A percentile compares a stretch with the other conserved stretches of the same genome.
Conservation (phyloP, 106 monocot species). For the Alisma plantagoaquatica region DNA sequence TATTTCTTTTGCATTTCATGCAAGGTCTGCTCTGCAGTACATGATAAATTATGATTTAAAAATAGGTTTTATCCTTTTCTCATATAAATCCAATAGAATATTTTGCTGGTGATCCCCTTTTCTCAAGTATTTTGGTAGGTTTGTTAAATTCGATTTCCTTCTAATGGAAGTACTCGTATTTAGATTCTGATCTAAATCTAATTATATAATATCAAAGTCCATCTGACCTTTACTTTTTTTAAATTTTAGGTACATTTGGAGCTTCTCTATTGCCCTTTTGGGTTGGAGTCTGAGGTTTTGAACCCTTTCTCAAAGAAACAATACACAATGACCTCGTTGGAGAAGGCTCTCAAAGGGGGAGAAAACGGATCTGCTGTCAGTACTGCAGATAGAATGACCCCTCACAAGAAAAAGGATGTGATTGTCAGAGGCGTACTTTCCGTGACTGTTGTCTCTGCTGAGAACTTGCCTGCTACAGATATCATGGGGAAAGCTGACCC, state of each 20-base stretch:
- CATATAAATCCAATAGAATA: too few species aligned
- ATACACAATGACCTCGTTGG: conserved; percentile 69
- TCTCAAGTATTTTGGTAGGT: too few species aligned
- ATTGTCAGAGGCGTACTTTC: conserved; percentile 93
- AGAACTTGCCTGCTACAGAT: conserved; percentile 88
- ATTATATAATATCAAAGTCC: too few species aligned
- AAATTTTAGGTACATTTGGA: conserved; percentile 78
- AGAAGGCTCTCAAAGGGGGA: conserved; percentile 61
- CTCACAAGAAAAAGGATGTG: conserved; percentile 60
- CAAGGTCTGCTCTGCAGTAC: too few species aligned
- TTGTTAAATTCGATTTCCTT: too few species aligned
- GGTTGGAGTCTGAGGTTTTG: conserved; percentile 37
- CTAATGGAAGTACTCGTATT: too few species aligned
- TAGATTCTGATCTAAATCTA: too few species aligned
- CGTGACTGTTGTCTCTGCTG: conserved; percentile 85
- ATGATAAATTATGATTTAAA: too few species aligned
- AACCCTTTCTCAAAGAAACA: conserved; percentile 60
- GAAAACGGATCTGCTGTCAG: conserved; percentile 26
- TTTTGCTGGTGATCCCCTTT: too few species aligned
- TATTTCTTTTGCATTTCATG: too few species aligned
- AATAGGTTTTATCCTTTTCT: too few species aligned
- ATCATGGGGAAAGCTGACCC: conserved; percentile 91
- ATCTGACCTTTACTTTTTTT: too few species aligned
- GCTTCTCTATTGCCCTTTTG: conserved; percentile 80
- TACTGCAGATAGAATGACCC: conserved; percentile 13